These are phyloP conservation scores for Atkinsonella hypoxylon DNA, from an alignment of 2,329 filamentous ascomycete genomes.

Conservation along the genomic window DNA sequence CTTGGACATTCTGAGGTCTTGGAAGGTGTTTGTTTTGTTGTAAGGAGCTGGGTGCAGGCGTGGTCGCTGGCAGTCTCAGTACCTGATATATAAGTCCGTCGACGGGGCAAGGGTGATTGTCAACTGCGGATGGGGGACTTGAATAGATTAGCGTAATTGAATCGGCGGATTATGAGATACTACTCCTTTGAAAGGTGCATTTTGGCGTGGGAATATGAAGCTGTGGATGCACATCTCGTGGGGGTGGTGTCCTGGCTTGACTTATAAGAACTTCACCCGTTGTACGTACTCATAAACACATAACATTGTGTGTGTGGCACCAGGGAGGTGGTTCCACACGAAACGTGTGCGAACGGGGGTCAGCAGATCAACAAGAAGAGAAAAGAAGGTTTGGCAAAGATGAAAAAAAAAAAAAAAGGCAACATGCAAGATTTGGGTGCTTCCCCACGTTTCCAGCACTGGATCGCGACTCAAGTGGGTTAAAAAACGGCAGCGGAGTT, in stretches of 20 bases:
- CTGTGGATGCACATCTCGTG: background rate
- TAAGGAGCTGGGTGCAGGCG: constrained; percentile 1
- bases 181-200: background rate
- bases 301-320: background rate
- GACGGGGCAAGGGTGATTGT: background rate
- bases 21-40: background rate
- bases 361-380: constrained; percentile 5
- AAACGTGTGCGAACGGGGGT: background rate
- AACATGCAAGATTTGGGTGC: no score
- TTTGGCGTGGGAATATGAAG: background rate
- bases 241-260: background rate
- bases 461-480: background rate
- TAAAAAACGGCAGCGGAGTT: background rate
- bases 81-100: background rate
- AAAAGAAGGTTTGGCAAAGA: no score
- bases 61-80: background rate
- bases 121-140: background rate
- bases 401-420: no score
- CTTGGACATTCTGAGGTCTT: constrained; percentile 12
- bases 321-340: background rate
- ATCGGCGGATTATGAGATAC: background rate
- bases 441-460: constrained; percentile 2
- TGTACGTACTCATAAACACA: background rate
- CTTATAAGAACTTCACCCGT: background rate
- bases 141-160: background rate